These are phyloP conservation scores for Silene noctiflora DNA, from an alignment of 179 eudicot genomes.

Conservation along the genomic window DNA sequence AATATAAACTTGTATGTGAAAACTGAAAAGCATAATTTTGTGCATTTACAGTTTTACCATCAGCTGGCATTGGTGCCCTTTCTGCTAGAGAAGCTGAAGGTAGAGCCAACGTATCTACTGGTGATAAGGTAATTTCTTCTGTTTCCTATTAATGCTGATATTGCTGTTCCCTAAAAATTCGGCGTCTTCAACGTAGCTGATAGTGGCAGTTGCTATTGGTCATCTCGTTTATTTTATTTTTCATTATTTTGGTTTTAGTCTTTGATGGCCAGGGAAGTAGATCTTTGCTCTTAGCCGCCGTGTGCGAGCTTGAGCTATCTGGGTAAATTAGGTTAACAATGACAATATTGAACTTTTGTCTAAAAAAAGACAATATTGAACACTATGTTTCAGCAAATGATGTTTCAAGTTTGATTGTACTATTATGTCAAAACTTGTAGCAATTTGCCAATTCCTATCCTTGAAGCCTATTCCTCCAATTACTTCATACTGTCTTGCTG, in stretches of 20 bases:
- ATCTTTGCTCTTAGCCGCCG: too few relatives aligned
- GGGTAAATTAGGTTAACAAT: too few relatives aligned
- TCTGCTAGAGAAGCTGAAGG: conserved; percentile 98
- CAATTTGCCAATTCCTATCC: neutral
- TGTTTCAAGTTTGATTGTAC: neutral
- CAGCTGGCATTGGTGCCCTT: conserved; percentile 85
- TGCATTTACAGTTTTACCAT: conserved; percentile 64
- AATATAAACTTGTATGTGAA: conserved; percentile 9
- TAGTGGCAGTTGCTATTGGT: too few relatives aligned
- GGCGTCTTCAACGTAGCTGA: neutral
- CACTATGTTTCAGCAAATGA: too few relatives aligned
- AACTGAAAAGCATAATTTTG: neutral
- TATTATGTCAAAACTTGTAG: neutral
- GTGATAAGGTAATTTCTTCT: conserved; percentile 62
- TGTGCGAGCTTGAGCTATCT: too few relatives aligned
- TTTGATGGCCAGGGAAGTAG: too few relatives aligned
- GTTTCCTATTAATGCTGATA: neutral
- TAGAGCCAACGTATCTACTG: conserved; percentile 64
- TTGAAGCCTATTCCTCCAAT: too few relatives aligned
- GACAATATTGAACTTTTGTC: too few relatives aligned
- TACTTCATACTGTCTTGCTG: too few relatives aligned
- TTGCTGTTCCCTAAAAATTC: neutral
- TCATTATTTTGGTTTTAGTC: too few relatives aligned
- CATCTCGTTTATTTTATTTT: too few relatives aligned
- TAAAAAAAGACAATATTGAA: too few relatives aligned